Conservation (phyloP, 805 yeast species). For the Sugiyamaella chiloensis region DNA sequence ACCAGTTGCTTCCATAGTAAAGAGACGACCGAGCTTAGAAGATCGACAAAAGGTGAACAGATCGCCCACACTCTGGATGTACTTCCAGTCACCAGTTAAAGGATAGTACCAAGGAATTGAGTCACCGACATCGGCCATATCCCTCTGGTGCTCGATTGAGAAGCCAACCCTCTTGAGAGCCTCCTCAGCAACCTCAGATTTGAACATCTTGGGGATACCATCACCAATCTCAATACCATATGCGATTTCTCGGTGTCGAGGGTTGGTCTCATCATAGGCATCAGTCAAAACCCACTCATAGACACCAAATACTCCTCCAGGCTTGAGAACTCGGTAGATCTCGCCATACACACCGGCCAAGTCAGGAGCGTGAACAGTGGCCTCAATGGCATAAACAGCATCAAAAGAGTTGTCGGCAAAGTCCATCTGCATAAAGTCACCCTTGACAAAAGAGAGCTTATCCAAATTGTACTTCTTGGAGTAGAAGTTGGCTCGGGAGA, state of each 20-base stretch:
- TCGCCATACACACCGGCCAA: conserved; percentile 94
- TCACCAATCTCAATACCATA: conserved; percentile 98
- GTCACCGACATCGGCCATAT: conserved; percentile 78
- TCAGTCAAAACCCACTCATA: conserved; percentile 99
- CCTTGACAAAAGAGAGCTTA: conserved; percentile 84
- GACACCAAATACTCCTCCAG: conserved; percentile 97
- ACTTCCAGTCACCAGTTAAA: conserved; percentile 88
- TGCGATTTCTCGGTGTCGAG: conserved; percentile 88
- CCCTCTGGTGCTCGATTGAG: conserved; percentile 68
- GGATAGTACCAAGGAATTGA: conserved; percentile 98
- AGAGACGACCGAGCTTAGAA: conserved; percentile 75
- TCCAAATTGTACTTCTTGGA: conserved; percentile 64
- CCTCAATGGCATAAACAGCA: conserved; percentile 97
- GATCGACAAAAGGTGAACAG: conserved; percentile 84
- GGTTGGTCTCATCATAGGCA: conserved; percentile 77
- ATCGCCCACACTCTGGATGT: conserved; percentile 76
- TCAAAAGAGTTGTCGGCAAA: conserved; percentile 87
- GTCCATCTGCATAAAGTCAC: conserved; percentile 99
- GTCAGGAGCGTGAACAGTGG: conserved; percentile 96
- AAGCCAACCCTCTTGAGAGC: conserved; percentile 89
- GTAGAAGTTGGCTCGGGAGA: conserved; percentile 83
- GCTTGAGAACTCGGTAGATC: conserved; percentile 91
- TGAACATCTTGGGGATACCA: conserved; percentile 97
- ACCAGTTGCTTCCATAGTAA: conserved; percentile 79
- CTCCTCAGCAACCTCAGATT: conserved; percentile 75